These are phyloP conservation scores for Tetratostichococcus sp. DNA, from an alignment of 139 green algal species.

Conservation along the genomic window DNA sequence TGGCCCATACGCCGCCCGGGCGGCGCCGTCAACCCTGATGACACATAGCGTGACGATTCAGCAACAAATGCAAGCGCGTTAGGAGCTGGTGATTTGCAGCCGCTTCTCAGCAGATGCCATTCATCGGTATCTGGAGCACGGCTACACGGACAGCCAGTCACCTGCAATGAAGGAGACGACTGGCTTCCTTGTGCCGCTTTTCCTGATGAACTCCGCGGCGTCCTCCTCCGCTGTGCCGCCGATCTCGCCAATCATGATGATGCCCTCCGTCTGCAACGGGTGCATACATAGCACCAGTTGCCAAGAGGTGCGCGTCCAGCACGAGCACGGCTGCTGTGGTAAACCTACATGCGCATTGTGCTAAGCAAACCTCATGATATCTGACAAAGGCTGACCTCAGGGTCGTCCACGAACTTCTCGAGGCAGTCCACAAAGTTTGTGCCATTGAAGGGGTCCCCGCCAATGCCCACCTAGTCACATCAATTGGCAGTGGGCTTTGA, in stretches of 20 bases:
- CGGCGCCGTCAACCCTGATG: constrained; percentile 88
- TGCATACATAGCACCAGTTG: not conserved
- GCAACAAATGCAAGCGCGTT: too few relatives aligned
- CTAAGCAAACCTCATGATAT: not conserved
- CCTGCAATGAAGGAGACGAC: constrained; percentile 98
- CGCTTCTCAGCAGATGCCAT: too few relatives aligned
- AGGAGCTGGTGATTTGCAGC: too few relatives aligned
- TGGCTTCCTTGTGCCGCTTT: constrained; percentile 88
- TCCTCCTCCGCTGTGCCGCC: constrained; percentile 98
- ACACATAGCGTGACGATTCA: not conserved
- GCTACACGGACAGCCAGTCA: constrained; percentile 25
- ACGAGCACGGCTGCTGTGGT: too few relatives aligned
- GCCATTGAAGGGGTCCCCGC: constrained; percentile 91
- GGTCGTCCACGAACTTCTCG: constrained; percentile 92
- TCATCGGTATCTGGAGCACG: not conserved
- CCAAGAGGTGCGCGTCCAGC: not conserved
- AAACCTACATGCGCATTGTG: too few relatives aligned
- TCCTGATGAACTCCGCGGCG: constrained; percentile 88
- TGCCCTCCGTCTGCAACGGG: constrained; percentile 80
- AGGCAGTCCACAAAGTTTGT: constrained; percentile 99
- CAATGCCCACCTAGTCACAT: constrained; percentile 58
- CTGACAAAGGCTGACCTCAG: constrained; percentile 45
- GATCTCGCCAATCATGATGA: constrained; percentile 99
- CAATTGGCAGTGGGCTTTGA: too few relatives aligned
- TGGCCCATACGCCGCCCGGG: constrained; percentile 97